Evolutionary conservation across 1,139 yeast genomes (phyloP), one percentile per base, ranked within the genome.

Genomic region (Hansenula sp.): DNA sequence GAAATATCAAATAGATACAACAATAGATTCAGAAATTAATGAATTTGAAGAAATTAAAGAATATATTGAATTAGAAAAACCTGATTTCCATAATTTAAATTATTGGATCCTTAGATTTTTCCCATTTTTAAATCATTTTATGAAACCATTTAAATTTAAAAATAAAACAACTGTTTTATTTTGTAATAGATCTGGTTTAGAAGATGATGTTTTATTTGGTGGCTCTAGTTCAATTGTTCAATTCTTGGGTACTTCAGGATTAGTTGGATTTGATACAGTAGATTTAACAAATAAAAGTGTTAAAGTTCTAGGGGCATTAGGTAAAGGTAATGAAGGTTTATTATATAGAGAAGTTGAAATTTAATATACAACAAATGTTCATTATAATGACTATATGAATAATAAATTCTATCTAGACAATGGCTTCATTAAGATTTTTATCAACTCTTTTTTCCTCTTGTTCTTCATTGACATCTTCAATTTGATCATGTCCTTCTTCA

Each of bases 111-210:
- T 77, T n/a, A 64, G 96, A 38, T 74, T 84, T 54, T 68, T 73
- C 53, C 94, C 94, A 1, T 75, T 79, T 43, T 57, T 84, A 43
- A 59, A 64, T 29, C 80, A 76, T 44, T 56, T 65, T 1, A 46
- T 52, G 45, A 68, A 65, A 40, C 55, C 51, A 12, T 22, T 36
- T 3, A 48, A 39, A 21, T 39, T 52, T 54, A 18, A 61, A n/a
- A 53, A 30, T 9, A 44, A 40, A 29, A 48, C 46, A 13, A 52
- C 48, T 41, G 61, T 73, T 28, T 70, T 79, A 6, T 62, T 79
- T 18, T 81, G 86, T 50, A 88, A 89, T 57, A 64, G 96, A 44
- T 65, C 77, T 11, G 97, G 97, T 0, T 66, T 81, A 31, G 97
- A 89, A 59, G 78, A 69, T 34, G 75, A 75, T 27, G 74, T 82